Base-by-base conservation (phyloP, 768 basidiomycete genomes). In the Panus rudis region DNA sequence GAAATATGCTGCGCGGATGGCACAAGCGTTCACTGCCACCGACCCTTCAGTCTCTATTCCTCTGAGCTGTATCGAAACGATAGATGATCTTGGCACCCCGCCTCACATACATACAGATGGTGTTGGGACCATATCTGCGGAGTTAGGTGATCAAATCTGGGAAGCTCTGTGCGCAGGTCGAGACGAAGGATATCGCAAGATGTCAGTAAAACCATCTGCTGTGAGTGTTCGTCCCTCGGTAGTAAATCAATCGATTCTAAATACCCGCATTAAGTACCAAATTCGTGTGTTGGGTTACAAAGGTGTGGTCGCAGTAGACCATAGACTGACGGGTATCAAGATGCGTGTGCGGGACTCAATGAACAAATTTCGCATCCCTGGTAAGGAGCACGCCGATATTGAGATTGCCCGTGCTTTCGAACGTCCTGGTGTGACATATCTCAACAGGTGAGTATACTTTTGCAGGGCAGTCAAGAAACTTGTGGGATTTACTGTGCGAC, bases 211-310 rank as follows among this genome's bases (percentile, higher is more conserved):
- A 46, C 84, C 84, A 13, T 76, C 74, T 35, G 84, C 76, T 4
- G 84, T 85, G 51, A 65, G 79, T 66, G 7, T n/a, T 14, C 35
- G 14, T 40, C 11, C 32, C 19, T 34, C 17, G 2, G n/a, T 27
- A n/a, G 4, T 12, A 56, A 51, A 10, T 46, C 51, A 20, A 23
- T 31, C 11, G 42, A 28, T 52, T 41, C 21, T 27, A 23, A 16
- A 17, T 11, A 11, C 11, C 6, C 34, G 7, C 37, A 35, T 7
- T 22, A 25, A 84, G 73, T 84, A 80, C 57, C 86, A 86, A 64
- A 89, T 91, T 38, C 78, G 90, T 35, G 84, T 91, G 57, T 58
- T 91, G 34, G 89, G 86, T 16, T 88, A 71, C 62, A 92, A 92
- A 60, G 91, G 90, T 0, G 76, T 92, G 19, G 83, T 92, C 1